These are phyloP conservation scores for Eucalyptus rudis DNA, from an alignment of 345 rosid genomes.

Conservation along the genomic window DNA sequence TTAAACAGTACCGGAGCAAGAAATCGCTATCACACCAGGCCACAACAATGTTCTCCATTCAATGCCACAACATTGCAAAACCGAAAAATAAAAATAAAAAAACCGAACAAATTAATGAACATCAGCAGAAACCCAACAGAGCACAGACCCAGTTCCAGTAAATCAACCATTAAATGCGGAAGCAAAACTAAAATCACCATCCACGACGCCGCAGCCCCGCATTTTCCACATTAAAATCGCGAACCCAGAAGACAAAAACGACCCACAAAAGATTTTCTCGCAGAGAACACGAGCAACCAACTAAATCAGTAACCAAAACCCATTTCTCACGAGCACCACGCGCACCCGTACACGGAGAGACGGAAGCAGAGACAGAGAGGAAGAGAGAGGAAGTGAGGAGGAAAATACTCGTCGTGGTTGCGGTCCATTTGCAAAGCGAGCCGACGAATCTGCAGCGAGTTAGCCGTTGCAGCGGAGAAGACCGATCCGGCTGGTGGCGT, in stretches of 20 bases:
- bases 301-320: background rate
- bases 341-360: background rate
- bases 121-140: background rate
- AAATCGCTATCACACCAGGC: background rate
- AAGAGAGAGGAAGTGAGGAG: background rate
- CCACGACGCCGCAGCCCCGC: background rate
- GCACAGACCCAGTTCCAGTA: background rate
- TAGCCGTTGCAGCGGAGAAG: background rate
- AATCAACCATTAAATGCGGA: background rate
- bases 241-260: background rate
- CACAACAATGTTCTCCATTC: background rate
- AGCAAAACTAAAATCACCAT: background rate
- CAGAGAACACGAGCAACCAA: background rate
- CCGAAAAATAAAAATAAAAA: background rate
- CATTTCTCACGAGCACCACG: background rate
- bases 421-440: background rate
- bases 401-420: background rate
- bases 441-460: background rate
- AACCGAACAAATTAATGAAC: background rate
- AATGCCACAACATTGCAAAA: background rate
- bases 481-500: background rate
- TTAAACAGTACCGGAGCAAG: background rate
- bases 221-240: background rate
- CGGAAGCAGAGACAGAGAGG: accelerated
- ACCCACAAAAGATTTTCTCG: background rate